Percentiles rank a stretch among this genome's conserved stretches.
phyloP scores from a whole-genome alignment of 768 basidiomycete species.

The Psilocybe azurescens region DNA sequence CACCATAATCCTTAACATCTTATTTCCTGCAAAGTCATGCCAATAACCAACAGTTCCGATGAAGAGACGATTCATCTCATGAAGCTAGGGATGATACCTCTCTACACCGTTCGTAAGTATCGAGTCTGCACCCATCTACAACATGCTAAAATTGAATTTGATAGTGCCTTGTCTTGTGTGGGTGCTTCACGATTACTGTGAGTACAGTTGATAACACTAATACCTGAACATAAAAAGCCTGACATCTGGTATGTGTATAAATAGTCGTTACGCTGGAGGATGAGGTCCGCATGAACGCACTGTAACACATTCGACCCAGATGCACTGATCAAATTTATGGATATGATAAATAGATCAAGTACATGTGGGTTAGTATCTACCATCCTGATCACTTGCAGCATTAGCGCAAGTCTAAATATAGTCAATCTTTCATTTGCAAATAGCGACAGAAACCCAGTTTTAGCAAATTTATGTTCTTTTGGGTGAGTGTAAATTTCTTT shows the following conservation, averaged over 20 bases:
- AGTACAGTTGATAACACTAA: neutral
- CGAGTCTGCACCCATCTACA: neutral
- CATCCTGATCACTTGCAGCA: neutral
- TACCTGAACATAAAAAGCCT: neutral
- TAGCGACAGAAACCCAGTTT: constrained; percentile 40
- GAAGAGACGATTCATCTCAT: neutral
- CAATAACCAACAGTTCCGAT: neutral
- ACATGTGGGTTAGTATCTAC: constrained; percentile 3
- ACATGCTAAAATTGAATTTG: neutral
- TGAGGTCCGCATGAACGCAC: neutral
- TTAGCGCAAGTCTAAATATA: neutral
- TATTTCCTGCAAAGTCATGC: neutral
- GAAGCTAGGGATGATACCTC: constrained; percentile 4
- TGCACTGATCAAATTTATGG: neutral
- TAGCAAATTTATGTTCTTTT: constrained; percentile 46
- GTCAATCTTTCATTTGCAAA: neutral
- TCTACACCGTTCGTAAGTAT: constrained; percentile 5
- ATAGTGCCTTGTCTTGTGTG: constrained; percentile 6
- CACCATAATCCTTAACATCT: neutral
- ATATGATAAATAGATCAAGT: neutral
- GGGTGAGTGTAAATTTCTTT: constrained; percentile 30
- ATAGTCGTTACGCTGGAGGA: constrained; percentile 8
- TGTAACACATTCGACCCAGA: neutral
- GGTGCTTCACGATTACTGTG: constrained; percentile 10
- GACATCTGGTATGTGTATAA: neutral